These are phyloP conservation scores for Tylopilus balloui DNA, from an alignment of 768 basidiomycete genomes.

Conservation along the genomic window DNA sequence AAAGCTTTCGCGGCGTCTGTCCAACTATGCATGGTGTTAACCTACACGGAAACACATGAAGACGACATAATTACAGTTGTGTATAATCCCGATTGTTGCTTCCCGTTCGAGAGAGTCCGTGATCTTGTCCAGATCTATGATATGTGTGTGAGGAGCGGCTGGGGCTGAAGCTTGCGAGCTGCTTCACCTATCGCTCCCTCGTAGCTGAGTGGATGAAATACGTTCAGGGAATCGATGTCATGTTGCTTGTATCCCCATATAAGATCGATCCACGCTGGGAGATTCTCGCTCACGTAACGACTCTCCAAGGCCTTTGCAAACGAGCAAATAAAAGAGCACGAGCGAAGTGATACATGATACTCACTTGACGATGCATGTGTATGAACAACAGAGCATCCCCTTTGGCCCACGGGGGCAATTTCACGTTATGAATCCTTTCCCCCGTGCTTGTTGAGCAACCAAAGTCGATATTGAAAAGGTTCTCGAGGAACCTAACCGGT, in stretches of 20 bases:
- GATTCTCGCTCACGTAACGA: constrained; percentile 74
- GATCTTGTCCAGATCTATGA: constrained; percentile 77
- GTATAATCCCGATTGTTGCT: constrained; percentile 91
- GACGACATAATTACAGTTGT: constrained; percentile 65
- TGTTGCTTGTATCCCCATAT: constrained; percentile 89
- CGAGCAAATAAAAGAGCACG: neutral
- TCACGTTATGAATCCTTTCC: constrained; percentile 82
- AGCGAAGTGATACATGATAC: constrained; percentile 8
- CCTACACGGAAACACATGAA: neutral
- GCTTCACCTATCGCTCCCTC: constrained; percentile 77
- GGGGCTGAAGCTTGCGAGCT: neutral
- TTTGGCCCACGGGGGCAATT: constrained; percentile 87
- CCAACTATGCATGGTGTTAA: constrained; percentile 52
- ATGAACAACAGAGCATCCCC: constrained; percentile 81
- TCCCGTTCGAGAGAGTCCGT: constrained; percentile 83
- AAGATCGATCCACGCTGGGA: constrained; percentile 90
- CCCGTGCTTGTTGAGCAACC: constrained; percentile 68
- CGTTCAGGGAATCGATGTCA: constrained; percentile 71
- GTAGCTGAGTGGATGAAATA: constrained; percentile 91
- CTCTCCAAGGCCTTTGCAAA: constrained; percentile 80
- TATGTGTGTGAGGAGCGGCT: neutral
- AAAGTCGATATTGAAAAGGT: constrained; percentile 74
- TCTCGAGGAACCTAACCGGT: constrained; percentile 70
- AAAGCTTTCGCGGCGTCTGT: constrained; percentile 87
- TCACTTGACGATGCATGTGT: constrained; percentile 66